Base-by-base conservation (phyloP, 352 stramenopile species). In the Pythium folliculosum region DNA sequence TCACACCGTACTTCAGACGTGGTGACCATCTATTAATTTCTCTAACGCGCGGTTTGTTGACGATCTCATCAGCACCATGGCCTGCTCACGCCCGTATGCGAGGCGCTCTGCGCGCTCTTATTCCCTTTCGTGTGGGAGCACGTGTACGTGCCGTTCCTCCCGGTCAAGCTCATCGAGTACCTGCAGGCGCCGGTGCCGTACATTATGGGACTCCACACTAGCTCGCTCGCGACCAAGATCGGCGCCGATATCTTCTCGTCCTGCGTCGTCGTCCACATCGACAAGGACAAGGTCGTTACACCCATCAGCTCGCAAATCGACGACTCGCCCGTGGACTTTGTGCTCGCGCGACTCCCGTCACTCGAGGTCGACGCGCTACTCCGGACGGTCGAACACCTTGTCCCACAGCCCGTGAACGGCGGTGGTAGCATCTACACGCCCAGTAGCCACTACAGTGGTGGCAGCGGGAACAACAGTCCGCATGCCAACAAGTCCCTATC, bases 51-150 rank as follows among this genome's bases (percentile, higher is more conserved):
- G 8, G 3, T 5, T 1, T n/a, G 9, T 40, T 59, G 27, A 32
- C 27, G 27, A 32, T 32, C 27, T 32, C 27, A 5, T 25, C 32
- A 92, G 81, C 80, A 94, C 38, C 69, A 78, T 56, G 86, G 80
- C 4, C 71, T 89, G 5, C 75, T 96, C 30, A 94, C 82, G 3
- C 83, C 84, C 23, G 78, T 94, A 32, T 91, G 83, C 37, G 86
- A 96, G 66, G 88, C 89, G 9, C 74, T 96, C 12, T 82, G 71
- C 47, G 77, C 84, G n/a, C 67, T 96, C 45, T 65, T 96, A 35
- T 96, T 90, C 60, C 89, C 89, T 5, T 94, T 96, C 40, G 77
- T 60, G 1, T 96, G 88, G 88, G 81, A 90, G 49, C 89, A 96
- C 68, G 88, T 95, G 23, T 96, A 92, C 71, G 88, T 96, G 13